Base-by-base conservation (phyloP, 352 stramenopile species). In the Hyaloperonospora brassicae region DNA sequence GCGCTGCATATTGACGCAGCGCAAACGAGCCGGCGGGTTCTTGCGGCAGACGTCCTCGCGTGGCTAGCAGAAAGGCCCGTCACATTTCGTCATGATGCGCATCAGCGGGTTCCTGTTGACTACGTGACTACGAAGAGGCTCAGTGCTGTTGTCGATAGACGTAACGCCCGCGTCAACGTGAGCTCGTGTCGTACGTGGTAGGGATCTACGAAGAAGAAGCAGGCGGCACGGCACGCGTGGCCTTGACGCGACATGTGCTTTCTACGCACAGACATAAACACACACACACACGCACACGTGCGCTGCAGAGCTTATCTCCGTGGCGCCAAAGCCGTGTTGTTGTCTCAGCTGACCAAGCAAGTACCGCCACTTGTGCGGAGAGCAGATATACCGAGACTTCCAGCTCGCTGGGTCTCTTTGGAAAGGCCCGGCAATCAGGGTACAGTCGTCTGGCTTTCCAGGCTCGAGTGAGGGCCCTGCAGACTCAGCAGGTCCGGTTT, bases 81-180 rank as follows among this genome's bases (percentile, higher is more conserved):
- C 43, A 53, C 22, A 57, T 58, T 57, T 62, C 31, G 30, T 12
- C 36, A 24, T 30, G 24, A 47, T 50, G 43, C 53, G 52, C 46
- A 62, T 58, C 53, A 57, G 39, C 57, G 44, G 43, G 57, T 46
- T 10, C 27, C 43, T n/a, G n/a, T n/a, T n/a, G n/a, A n/a, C n/a
- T n/a, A 58, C 59, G 59, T 54, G 59, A 66, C 54, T 66, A 61
- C 48, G 50, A 61, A 62, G 58, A 63, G 50, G 35, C 35, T 17
- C 21, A 31, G 27, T 35, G 47, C 31, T 50, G 47, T n/a, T 24
- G 25, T 31, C 27, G 27, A 3, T 31, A n/a, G n/a, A n/a, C 7
- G 27, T 31, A 31, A 31, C 27, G 3, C 23, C 17, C 30, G 34
- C 27, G 14, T 2, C n/a, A 21, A 7, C 8, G 23, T 25, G 9